Conservation (phyloP, 371 early-diverging fungal species). For the Mucor lusitanicus region DNA sequence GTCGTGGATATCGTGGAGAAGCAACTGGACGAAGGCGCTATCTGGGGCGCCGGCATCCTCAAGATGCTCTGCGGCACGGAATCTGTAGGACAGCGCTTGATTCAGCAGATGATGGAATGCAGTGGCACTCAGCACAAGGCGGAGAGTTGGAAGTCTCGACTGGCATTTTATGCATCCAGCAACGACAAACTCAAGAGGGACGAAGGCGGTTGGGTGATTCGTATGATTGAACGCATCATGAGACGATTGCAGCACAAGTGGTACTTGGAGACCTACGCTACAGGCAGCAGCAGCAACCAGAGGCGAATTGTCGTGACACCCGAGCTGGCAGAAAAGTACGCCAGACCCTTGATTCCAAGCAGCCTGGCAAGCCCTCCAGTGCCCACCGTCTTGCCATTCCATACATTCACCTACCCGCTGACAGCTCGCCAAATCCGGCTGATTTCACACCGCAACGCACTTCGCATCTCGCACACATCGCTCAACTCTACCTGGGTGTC, state of each 20-base stretch:
- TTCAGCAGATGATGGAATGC: constrained; percentile 30
- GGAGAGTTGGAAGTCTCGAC: constrained; percentile 33
- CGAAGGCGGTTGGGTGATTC: constrained; percentile 80
- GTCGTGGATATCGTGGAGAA: constrained; percentile 79
- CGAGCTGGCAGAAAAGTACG: constrained; percentile 46
- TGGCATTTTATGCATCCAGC: constrained; percentile 22
- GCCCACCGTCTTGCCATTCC: constrained; percentile 91
- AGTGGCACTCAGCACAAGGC: not conserved
- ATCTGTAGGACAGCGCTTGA: constrained; percentile 31
- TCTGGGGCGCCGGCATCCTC: constrained; percentile 59
- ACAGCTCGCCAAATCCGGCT: constrained; percentile 82
- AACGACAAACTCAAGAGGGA: constrained; percentile 44
- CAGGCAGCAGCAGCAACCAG: not conserved
- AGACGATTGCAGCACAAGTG: constrained; percentile 66
- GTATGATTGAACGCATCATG: constrained; percentile 64
- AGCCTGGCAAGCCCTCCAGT: constrained; percentile 65
- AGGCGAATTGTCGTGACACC: constrained; percentile 21
- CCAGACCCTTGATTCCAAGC: constrained; percentile 64
- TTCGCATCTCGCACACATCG: constrained; percentile 74
- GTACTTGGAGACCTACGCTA: constrained; percentile 58
- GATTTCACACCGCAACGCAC: constrained; percentile 84
- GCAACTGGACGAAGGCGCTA: constrained; percentile 70
- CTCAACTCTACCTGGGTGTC: constrained; percentile 72
- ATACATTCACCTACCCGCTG: constrained; percentile 91
- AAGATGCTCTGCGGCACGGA: constrained; percentile 5